Conservation (phyloP, 192 early-diverging fungal genomes). For the Linnemannia schmuckeri region DNA sequence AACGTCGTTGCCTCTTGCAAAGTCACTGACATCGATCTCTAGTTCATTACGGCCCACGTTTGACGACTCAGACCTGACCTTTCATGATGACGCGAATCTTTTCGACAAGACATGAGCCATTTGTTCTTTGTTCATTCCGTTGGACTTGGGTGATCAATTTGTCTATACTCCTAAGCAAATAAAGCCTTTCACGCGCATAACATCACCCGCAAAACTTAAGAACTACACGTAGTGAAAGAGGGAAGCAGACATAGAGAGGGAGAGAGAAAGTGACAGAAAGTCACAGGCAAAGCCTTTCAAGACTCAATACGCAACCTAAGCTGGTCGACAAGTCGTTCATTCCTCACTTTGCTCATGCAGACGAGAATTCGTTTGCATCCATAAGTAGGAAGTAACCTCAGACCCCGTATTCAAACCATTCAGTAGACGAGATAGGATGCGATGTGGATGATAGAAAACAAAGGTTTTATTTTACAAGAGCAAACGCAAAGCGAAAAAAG, state of each 20-base stretch:
- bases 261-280: too few relatives aligned
- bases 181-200: not conserved
- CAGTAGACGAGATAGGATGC: not conserved
- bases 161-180: not conserved
- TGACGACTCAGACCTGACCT: not conserved
- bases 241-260: too few relatives aligned
- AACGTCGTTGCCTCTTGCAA: not conserved
- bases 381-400: too few relatives aligned
- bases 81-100: not conserved
- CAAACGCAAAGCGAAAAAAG: conserved; percentile 31
- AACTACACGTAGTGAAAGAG: too few relatives aligned
- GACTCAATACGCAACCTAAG: not conserved
- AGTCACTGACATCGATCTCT: conserved; percentile 17
- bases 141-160: not conserved
- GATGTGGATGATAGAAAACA: not conserved
- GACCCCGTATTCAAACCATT: not conserved
- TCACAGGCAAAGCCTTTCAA: too few relatives aligned
- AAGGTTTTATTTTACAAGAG: conserved; percentile 53
- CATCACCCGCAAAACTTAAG: not conserved
- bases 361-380: not conserved
- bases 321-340: not conserved
- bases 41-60: conserved; percentile 7
- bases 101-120: not conserved
- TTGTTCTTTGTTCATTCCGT: not conserved
- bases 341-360: not conserved